A percentile compares a stretch with the other conserved stretches of the same genome.
Evolutionary conservation across 2,329 filamentous ascomycete genomes (phyloP).

Genomic region (Verticillium nubilum): DNA sequence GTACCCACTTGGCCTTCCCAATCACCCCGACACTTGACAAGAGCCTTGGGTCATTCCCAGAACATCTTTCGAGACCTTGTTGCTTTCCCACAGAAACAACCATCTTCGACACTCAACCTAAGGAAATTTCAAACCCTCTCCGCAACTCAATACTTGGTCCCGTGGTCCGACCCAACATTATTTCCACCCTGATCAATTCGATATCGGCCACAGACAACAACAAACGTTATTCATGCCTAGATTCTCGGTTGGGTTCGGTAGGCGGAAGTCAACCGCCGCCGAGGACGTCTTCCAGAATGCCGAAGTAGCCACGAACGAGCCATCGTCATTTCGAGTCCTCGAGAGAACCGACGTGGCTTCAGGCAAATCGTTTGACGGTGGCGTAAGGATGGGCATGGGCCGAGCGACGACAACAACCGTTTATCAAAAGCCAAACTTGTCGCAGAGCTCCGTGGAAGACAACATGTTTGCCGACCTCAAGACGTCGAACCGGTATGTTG

Average conservation of each 20-base stretch:
- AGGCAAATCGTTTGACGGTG: constrained; percentile 46
- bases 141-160: neutral
- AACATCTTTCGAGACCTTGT: neutral
- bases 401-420: constrained; percentile 26
- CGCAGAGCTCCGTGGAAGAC: constrained; percentile 36
- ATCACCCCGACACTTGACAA: neutral
- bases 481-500: constrained; percentile 48
- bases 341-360: constrained; percentile 42
- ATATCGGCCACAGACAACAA: neutral
- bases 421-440: constrained; percentile 27
- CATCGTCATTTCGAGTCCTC: constrained; percentile 51
- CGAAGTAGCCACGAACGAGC: constrained; percentile 35
- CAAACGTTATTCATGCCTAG: constrained; percentile 51
- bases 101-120: neutral
- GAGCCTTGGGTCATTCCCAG: neutral
- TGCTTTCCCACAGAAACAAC: neutral
- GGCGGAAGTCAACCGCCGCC: constrained; percentile 54
- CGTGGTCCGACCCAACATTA: neutral
- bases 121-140: too few species aligned
- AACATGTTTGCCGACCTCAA: constrained; percentile 56
- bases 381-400: constrained; percentile 35
- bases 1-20: neutral
- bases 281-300: constrained; percentile 49
- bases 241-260: constrained; percentile 53
- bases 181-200: neutral